phyloP scores from a whole-genome alignment of 768 basidiomycete genomes.

The Cystobasidium ongulense region DNA sequence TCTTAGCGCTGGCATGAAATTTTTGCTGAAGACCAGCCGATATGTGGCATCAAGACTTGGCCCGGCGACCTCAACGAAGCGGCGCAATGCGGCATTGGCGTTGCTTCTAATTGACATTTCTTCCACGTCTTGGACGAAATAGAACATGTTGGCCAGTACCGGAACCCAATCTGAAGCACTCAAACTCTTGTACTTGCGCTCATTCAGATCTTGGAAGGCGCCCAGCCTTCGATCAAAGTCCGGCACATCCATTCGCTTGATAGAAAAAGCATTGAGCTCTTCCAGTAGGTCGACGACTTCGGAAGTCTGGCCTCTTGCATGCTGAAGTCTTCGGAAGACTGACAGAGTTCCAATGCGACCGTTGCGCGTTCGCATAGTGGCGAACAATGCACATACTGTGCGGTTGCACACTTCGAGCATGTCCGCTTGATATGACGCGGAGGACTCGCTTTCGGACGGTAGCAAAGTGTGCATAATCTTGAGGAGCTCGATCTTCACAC shows the following conservation, averaged over 20 bases:
- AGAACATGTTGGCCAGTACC: conserved; percentile 69
- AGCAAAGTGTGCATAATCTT: conserved; percentile 62
- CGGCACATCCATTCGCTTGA: conserved; percentile 73
- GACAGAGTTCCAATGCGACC: conserved; percentile 63
- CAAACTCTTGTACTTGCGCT: conserved; percentile 51
- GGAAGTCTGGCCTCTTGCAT: conserved; percentile 50
- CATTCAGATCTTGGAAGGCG: conserved; percentile 70
- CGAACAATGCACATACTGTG: conserved; percentile 69
- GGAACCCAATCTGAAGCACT: conserved; percentile 64
- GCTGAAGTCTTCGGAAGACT: conserved; percentile 55
- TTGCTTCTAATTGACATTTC: conserved; percentile 79
- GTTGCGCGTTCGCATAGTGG: conserved; percentile 61
- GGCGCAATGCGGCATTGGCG: conserved; percentile 64
- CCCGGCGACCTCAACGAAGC: conserved; percentile 58
- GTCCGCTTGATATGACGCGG: conserved; percentile 53
- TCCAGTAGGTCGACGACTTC: conserved; percentile 55
- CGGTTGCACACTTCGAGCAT: conserved; percentile 50
- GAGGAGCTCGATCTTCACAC: conserved; percentile 72
- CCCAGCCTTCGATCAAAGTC: conserved; percentile 77
- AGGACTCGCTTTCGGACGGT: conserved; percentile 48
- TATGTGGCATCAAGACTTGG: conserved; percentile 43
- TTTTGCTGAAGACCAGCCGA: conserved; percentile 55
- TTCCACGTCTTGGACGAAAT: conserved; percentile 77
- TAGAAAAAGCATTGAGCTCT: conserved; percentile 74
- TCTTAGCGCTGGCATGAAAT: conserved; percentile 65